Conservation (phyloP, 495 filamentous ascomycete genomes). For the Penicillium subrubescens region DNA sequence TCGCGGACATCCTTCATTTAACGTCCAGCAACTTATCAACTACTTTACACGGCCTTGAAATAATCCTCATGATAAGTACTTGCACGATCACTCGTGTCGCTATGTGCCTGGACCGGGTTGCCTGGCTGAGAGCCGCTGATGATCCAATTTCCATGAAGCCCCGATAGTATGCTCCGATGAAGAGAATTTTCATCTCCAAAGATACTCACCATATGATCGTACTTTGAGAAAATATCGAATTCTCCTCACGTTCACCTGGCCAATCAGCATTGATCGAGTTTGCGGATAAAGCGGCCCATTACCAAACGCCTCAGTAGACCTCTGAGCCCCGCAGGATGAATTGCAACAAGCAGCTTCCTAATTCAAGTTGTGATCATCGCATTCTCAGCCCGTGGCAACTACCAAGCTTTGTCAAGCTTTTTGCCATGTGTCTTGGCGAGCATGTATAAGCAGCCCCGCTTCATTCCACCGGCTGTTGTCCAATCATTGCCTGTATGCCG, state of each 20-base stretch:
- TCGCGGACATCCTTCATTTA: conserved; percentile 50
- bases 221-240: not conserved
- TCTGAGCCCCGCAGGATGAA: not conserved
- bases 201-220: no score
- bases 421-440: not conserved
- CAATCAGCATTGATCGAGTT: not conserved
- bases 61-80: no score
- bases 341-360: not conserved
- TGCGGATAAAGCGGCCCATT: not conserved
- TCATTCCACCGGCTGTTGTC: not conserved
- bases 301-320: not conserved
- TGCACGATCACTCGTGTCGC: no score
- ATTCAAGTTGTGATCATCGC: not conserved
- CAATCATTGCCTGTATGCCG: not conserved
- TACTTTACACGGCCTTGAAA: no score
- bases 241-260: not conserved
- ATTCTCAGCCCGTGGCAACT: not conserved
- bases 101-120: no score
- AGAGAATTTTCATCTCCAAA: no score
- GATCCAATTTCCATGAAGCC: no score
- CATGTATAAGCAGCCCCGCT: not conserved
- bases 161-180: no score
- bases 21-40: conserved; percentile 24
- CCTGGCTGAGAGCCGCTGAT: no score
- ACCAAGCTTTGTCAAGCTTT: conserved; percentile 9